These are phyloP conservation scores for Persicaria maculosa DNA, from an alignment of 148 eudicot genomes.

Conservation along the genomic window DNA sequence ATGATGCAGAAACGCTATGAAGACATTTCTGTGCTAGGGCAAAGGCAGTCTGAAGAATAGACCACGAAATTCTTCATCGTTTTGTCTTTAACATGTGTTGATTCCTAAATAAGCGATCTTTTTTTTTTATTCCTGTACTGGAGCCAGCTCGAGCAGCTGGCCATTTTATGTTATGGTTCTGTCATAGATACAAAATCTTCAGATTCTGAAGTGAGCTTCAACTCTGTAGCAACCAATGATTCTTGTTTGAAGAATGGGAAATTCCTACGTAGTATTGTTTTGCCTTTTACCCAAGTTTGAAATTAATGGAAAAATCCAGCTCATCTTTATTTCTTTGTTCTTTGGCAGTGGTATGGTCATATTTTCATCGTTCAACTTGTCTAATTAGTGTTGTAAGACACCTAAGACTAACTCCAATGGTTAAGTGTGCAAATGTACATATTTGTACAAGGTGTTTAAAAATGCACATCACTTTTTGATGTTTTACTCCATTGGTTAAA, in stretches of 20 bases:
- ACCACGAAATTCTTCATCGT: background rate
- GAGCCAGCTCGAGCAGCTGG: background rate
- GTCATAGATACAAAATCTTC: background rate
- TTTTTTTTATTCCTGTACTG: background rate
- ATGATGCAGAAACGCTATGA: conserved; percentile 19
- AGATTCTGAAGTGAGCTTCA: background rate
- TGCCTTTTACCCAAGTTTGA: too few species aligned
- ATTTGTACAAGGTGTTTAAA: too few species aligned
- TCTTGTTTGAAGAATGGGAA: background rate
- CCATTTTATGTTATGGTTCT: background rate
- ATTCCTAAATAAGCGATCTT: background rate
- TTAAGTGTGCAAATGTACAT: too few species aligned
- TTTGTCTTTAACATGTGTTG: conserved; percentile 5
- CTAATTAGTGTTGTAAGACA: too few species aligned
- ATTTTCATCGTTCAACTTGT: too few species aligned
- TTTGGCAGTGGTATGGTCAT: too few species aligned
- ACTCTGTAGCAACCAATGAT: background rate
- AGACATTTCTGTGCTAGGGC: conserved; percentile 19
- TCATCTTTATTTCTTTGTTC: too few species aligned
- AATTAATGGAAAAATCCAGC: too few species aligned
- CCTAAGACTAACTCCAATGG: too few species aligned
- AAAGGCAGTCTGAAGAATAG: conserved; percentile 18
- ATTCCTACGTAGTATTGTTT: too few species aligned
- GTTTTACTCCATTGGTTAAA: too few species aligned
- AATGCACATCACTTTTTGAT: too few species aligned